Conservation (phyloP, 257 asterid genomes). For the Rehmannia glutinosa region DNA sequence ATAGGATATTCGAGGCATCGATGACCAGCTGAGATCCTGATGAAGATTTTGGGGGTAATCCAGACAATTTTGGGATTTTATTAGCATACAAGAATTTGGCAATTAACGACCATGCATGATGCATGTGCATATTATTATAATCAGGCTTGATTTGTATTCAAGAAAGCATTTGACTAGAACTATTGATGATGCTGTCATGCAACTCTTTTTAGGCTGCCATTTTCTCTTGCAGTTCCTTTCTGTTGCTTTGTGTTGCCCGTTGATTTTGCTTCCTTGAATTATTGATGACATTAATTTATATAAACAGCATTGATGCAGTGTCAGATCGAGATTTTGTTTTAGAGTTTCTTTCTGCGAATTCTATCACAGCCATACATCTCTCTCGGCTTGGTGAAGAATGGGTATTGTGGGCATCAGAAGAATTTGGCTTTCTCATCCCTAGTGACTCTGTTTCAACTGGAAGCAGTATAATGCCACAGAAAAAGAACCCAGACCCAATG, state of each 20-base stretch:
- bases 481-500: constrained; percentile 99
- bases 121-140: not conserved
- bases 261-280: constrained; percentile 5
- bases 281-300: constrained; percentile 34
- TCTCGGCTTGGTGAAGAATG: constrained; percentile 99
- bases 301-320: constrained; percentile 98
- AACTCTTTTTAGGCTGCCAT: not conserved
- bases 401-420: constrained; percentile 99
- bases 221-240: not conserved
- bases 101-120: no score
- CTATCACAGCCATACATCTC: constrained; percentile 85
- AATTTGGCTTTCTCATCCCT: constrained; percentile 88
- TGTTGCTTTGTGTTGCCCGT: not conserved
- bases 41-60: no score
- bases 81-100: no score
- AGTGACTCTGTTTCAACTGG: constrained; percentile 98
- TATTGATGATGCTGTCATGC: not conserved
- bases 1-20: no score
- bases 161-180: not conserved
- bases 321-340: constrained; percentile 96
- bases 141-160: not conserved
- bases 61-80: no score
- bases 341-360: constrained; percentile 87
- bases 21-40: no score
- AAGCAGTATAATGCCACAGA: constrained; percentile 99